These are phyloP conservation scores for Chrysanthemum seticuspe DNA, from an alignment of 129 eudicot species.

Conservation along the genomic window DNA sequence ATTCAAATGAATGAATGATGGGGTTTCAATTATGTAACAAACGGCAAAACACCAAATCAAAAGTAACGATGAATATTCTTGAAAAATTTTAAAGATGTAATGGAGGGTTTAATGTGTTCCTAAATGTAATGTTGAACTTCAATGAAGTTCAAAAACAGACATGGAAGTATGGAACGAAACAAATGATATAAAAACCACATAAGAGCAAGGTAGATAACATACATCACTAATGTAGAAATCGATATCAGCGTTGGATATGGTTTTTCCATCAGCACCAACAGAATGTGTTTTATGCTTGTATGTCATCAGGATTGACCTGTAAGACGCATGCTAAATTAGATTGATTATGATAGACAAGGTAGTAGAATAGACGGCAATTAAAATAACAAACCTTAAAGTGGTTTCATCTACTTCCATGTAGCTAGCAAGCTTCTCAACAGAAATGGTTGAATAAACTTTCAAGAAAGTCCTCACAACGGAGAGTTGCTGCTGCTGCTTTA, in stretches of 20 bases:
- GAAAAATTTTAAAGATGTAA: too few species aligned
- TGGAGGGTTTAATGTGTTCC: too few species aligned
- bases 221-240: constrained; percentile 89
- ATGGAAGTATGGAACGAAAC: neutral
- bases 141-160: neutral
- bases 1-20: too few species aligned
- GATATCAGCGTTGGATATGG: constrained; percentile 80
- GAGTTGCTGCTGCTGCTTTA: constrained; percentile 84
- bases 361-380: neutral
- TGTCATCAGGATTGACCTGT: constrained; percentile 92
- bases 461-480: constrained; percentile 74
- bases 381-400: constrained; percentile 61
- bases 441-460: constrained; percentile 83
- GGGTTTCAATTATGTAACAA: too few species aligned
- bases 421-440: constrained; percentile 76
- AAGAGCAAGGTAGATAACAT: constrained; percentile 4
- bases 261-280: constrained; percentile 76
- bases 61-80: too few species aligned
- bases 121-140: too few species aligned
- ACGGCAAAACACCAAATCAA: too few species aligned
- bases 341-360: constrained; percentile 2
- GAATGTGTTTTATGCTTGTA: constrained; percentile 96
- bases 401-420: constrained; percentile 93
- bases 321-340: constrained; percentile 11
- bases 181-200: neutral